Evolutionary conservation across 1,284 basidiomycete species (phyloP), one percentile per base, ranked within the genome.

Genomic region (Meira nashicola): DNA sequence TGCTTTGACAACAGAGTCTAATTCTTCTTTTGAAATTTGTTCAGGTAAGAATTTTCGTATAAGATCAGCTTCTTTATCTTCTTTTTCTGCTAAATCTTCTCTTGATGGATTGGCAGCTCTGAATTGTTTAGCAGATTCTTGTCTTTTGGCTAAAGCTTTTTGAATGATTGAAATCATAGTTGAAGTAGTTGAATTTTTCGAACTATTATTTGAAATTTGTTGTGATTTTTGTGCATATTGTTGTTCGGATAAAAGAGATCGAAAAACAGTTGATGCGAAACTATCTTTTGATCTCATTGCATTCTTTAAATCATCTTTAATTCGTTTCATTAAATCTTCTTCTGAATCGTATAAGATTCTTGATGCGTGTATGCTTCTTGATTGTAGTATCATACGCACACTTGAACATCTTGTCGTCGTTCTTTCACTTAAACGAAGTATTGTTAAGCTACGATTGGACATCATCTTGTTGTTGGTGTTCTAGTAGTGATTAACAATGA

Each of bases 281-380:
- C 60, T 62, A 55, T 73, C 67, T 37, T 69, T 71, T 19, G 68
- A 60, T 48, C 66, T 62, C 70, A 73, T 73, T 0, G 70, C 64
- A 38, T 66, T 65, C 52, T 71, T 73, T 57, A 70, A 66, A 12
- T 70, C 63, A 0, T 54, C 50, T 51, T 73, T 73, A 59, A 73
- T 59, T 28, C 55, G 60, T 11, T 57, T 58, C 41, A 70, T 43
- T 39, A 70, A 48, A 17, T 59, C 57, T 10, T 56, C 64, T 39
- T 70, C 69, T 8, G 17, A 33, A 4, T 33, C 28, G 3, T 33
- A 4, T 8, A 33, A 33, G 28, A 33, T 33, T 33, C 28, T 3
- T 33, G 28, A 4, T 33, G 28, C 28, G 8, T 33, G 28, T 33
- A 33, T 3, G 8, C 8, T 33, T 33, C 28, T 33, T 33, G 28